These are phyloP conservation scores for Arthrobotrys megalospora DNA, from an alignment of 2,329 filamentous ascomycete genomes.

Conservation along the genomic window DNA sequence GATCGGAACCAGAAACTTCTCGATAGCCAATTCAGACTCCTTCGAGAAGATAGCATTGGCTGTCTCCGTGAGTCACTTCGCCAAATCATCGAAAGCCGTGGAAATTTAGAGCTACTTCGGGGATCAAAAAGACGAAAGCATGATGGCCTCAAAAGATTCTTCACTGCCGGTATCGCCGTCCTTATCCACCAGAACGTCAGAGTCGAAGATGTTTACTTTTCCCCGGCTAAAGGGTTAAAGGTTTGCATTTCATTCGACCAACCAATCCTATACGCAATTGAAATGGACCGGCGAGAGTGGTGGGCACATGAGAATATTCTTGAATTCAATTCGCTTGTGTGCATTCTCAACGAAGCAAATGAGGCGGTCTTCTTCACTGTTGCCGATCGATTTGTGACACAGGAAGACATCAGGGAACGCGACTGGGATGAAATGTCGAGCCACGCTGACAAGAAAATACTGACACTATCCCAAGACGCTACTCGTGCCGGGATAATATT, in stretches of 20 bases:
- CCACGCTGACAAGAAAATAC: slow-evolving; percentile 17
- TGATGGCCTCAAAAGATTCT: slow-evolving; percentile 57
- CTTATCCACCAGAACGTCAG: slow-evolving; percentile 29
- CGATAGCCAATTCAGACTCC: slow-evolving; percentile 65
- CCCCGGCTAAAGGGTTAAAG: slow-evolving; percentile 53
- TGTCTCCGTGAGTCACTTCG: slow-evolving; percentile 64
- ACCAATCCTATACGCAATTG: slow-evolving; percentile 44
- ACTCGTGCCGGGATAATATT: slow-evolving; percentile 63
- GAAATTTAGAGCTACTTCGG: slow-evolving; percentile 42
- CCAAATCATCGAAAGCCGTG: slow-evolving; percentile 63
- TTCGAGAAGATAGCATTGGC: slow-evolving; percentile 65
- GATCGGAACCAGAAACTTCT: slow-evolving; percentile 65
- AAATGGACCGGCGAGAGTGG: slow-evolving; percentile 59
- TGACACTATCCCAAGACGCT: slow-evolving; percentile 62
- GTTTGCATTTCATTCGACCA: slow-evolving; percentile 56
- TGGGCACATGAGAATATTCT: slow-evolving; percentile 63
- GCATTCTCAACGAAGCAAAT: slow-evolving; percentile 54
- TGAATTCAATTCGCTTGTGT: slow-evolving; percentile 61
- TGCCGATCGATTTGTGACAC: slow-evolving; percentile 44
- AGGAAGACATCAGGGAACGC: slow-evolving; percentile 33
- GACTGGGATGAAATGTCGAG: slow-evolving; percentile 20
- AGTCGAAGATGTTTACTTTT: slow-evolving; percentile 45
- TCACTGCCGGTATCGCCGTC: slow-evolving; percentile 30
- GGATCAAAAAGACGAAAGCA: slow-evolving; percentile 30
- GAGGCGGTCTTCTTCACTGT: slow-evolving; percentile 61